Evolutionary conservation across 148 eudicot species (phyloP), one percentile per base, ranked within the genome.

Genomic region (Camellia lanceoleosa): DNA sequence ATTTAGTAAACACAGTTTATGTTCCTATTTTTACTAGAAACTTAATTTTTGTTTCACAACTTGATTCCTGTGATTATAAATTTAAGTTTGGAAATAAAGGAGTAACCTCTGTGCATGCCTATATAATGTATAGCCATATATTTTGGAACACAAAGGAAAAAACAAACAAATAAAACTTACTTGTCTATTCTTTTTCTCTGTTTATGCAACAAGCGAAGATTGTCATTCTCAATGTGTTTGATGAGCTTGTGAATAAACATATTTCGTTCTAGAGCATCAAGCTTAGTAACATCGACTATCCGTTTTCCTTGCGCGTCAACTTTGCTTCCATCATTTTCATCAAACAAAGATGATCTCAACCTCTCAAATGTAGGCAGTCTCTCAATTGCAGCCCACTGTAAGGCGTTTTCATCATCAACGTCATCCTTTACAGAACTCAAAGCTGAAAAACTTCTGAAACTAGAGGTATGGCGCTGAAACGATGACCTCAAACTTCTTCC

Each of bases 171-270:
- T 49, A 73, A 76, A 23, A 71, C 89, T 84, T 89, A 90, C 98
- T 85, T 92, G 84, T 90, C 91, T 38, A 88, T 85, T 87, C 98
- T 88, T 51, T 84, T 85, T 85, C 90, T 90, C 47, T 91, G 88
- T 80, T 92, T 91, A 70, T 86, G 90, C 86, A 94, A 85, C 79
- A 94, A 84, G 13, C 79, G 89, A 80, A 90, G 98, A 83, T 94
- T 94, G 84, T 94, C 98, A 71, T 84, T 87, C 79, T 91, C 92
- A 84, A 90, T 90, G 83, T 92, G 89, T 78, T 87, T 91, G 77
- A 94, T 88, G 84, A 94, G 90, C 87, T 89, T 93, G 78, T 92
- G 95, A 67, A 94, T 88, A 79, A 94, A 88, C 83, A 85, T 72
- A 71, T 86, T 92, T 49, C 94, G 83, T 79, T 94, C 94, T 19